Base-by-base conservation (phyloP, 2,329 filamentous ascomycete species). In the Sordariomycetes sp. region DNA sequence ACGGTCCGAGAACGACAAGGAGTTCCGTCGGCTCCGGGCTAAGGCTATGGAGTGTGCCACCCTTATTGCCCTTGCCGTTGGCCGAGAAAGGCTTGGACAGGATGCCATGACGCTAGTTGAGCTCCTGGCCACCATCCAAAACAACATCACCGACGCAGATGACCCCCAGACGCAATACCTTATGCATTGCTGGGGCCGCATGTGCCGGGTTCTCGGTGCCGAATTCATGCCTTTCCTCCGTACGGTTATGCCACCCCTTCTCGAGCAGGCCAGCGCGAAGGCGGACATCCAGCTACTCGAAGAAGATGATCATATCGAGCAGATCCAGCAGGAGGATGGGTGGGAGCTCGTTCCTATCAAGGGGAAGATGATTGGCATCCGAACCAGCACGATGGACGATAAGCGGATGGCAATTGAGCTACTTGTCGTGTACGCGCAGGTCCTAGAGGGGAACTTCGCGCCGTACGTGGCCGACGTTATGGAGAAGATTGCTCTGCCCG, bases 331-430 rank as follows among this genome's bases (percentile, higher is more conserved):
- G 67, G 93, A 97, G 67, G 93, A 97, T 59, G 93, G 93, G 51
- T 99, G 94, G 94, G 94, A 99, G 72, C 80, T 99, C 64, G 91
- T 99, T 18, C 94, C 94, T 10, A 81, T 99, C 59, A 96, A 96
- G 74, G 94, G 94, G 64, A 97, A 97, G 77, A 90, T 96, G 72
- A 97, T 99, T 67, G 94, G 94, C 63, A 99, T 99, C 75, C 91
- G 92, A 76, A 99, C 94, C 8, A 96, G 90, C 70, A 90, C 89
- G 11, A 86, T 99, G 71, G 94, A 99, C 66, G 94, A 99, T 74
- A 99, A 99, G 78, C 92, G 97, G 72, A 97, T 96, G 82, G 94
- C 94, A n/a, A 97, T 99, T 63, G 94, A 99, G 74, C 84, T 99
- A 57, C 88, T 99, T 61, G 92, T 96, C 53, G 93, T 99, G 61